phyloP scores from a whole-genome alignment of 306 rosid species.

The Quercus bicolor region DNA sequence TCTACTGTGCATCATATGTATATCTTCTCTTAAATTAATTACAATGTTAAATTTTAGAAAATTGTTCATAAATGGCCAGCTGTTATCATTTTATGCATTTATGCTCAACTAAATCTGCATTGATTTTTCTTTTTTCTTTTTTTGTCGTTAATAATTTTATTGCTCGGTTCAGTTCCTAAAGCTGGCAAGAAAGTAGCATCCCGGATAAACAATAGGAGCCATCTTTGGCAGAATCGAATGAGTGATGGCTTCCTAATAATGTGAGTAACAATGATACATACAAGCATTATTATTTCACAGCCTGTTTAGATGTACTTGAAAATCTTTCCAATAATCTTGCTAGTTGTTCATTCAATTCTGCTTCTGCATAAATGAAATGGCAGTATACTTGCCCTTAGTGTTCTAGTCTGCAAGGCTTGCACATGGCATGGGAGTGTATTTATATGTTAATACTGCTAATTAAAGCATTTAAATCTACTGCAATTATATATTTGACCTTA shows the following conservation, averaged over 20 bases:
- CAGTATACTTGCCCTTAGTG: neutral
- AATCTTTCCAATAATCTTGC: neutral
- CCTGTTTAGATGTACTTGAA: neutral
- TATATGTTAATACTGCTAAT: neutral
- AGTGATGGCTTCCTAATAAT: constrained; percentile 66
- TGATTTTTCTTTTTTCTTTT: neutral
- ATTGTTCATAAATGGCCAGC: neutral
- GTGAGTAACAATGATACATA: constrained; percentile 47
- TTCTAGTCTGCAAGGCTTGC: neutral
- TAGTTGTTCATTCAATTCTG: neutral
- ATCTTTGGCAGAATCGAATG: constrained; percentile 46
- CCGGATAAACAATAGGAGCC: constrained; percentile 42
- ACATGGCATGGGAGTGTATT: neutral
- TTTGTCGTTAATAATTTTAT: neutral
- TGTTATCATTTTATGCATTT: neutral
- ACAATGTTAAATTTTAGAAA: neutral
- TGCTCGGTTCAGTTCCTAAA: constrained; percentile 42
- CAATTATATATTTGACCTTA: neutral
- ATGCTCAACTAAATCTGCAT: neutral
- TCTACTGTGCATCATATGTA: neutral
- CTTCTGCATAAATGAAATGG: constrained; percentile 7
- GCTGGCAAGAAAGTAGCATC: constrained; percentile 38
- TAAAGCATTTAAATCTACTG: neutral
- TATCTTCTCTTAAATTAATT: neutral
- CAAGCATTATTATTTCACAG: constrained; percentile 11